phyloP scores from a whole-genome alignment of 23 red algal genomes.

The Rhodosorus marinus region DNA sequence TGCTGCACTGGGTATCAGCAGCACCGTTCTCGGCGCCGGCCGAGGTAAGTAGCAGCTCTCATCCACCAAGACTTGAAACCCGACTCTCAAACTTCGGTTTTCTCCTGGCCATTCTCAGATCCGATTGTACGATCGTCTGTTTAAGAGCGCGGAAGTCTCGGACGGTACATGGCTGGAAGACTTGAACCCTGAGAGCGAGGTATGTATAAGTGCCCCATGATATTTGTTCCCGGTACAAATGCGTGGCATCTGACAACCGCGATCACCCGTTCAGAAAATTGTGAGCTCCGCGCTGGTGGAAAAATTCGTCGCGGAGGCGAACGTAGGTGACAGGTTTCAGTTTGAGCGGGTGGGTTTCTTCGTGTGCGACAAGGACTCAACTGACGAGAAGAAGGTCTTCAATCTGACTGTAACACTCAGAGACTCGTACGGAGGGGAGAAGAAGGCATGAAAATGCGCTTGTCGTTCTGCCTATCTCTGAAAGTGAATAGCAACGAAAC shows the following conservation, averaged over 20 bases:
- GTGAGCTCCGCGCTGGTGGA: conserved; percentile 42
- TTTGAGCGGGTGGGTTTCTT: conserved; percentile 97
- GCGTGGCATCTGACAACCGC: too few species aligned
- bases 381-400: background rate
- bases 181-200: conserved; percentile 49
- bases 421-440: too few species aligned
- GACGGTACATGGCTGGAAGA: conserved; percentile 50
- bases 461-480: too few species aligned
- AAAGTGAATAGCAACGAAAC: too few species aligned
- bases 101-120: conserved; percentile 10
- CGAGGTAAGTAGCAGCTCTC: too few species aligned
- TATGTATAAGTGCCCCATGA: too few species aligned
- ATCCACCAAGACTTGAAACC: too few species aligned
- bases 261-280: too few species aligned
- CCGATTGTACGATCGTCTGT: conserved; percentile 58
- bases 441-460: too few species aligned
- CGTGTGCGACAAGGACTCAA: conserved; percentile 12
- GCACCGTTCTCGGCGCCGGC: conserved; percentile 7
- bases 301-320: background rate
- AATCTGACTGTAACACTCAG: conserved; percentile 1
- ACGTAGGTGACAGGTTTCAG: conserved; percentile 49
- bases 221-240: too few species aligned
- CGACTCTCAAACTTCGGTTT: too few species aligned
- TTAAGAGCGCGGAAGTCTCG: conserved; percentile 51
- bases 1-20: conserved; percentile 83